Evolutionary conservation across 495 filamentous ascomycete genomes (phyloP).

Genomic region (Lepraria neglecta): DNA sequence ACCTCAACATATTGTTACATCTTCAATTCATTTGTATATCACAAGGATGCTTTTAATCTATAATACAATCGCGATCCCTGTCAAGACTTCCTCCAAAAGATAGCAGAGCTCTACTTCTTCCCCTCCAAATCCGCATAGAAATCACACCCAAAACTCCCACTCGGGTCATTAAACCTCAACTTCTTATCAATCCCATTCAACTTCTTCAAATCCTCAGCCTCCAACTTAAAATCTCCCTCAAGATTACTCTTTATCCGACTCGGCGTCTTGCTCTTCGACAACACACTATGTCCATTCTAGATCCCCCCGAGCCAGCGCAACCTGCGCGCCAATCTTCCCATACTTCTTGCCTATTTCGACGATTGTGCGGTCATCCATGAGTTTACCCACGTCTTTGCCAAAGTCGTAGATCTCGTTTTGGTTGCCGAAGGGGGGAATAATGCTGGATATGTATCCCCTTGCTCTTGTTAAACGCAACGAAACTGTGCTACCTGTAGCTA

Average conservation of each 20-base stretch:
- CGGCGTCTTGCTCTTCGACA: constrained; percentile 60
- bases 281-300: constrained; percentile 53
- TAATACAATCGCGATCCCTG: background rate
- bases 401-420: constrained; percentile 56
- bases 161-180: constrained; percentile 58
- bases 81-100: background rate
- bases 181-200: constrained; percentile 49
- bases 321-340: constrained; percentile 54
- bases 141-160: constrained; percentile 50
- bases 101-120: constrained; percentile 34
- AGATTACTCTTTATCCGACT: constrained; percentile 51
- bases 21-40: too few relatives aligned
- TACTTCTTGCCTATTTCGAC: constrained; percentile 57
- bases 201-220: constrained; percentile 43
- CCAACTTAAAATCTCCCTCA: constrained; percentile 54
- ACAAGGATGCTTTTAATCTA: background rate
- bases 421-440: constrained; percentile 65
- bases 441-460: constrained; percentile 55
- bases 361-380: constrained; percentile 57
- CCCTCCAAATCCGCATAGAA: constrained; percentile 60
- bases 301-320: constrained; percentile 64
- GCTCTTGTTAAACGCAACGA: constrained; percentile 45
- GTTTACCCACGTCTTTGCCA: constrained; percentile 43
- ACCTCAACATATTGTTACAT: too few relatives aligned
- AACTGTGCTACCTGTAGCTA: constrained; percentile 50